Conservation (phyloP, 805 yeast species). For the Candida pseudofarinosa region DNA sequence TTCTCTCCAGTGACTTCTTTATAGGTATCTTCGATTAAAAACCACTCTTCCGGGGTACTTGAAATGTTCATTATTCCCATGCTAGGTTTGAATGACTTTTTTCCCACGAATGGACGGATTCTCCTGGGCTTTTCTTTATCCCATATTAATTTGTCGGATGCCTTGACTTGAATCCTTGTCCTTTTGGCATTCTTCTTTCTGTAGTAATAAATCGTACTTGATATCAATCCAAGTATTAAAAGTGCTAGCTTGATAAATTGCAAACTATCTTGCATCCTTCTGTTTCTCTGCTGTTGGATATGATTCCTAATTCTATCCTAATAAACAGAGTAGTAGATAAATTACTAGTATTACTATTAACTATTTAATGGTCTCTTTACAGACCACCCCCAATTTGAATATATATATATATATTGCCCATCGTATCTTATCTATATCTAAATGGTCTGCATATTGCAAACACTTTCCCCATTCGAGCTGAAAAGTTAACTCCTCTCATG, state of each 20-base stretch:
- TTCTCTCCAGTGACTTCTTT: constrained; percentile 39
- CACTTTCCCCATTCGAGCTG: not conserved
- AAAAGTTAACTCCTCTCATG: too few species aligned
- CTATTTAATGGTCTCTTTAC: too few species aligned
- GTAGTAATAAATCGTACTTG: not conserved
- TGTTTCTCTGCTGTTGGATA: too few species aligned
- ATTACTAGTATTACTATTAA: too few species aligned
- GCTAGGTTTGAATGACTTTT: constrained; percentile 30
- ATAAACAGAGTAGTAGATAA: too few species aligned
- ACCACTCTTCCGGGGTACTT: constrained; percentile 47
- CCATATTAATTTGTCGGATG: not conserved
- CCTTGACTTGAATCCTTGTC: not conserved
- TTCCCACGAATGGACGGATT: constrained; percentile 35
- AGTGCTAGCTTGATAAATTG: too few species aligned
- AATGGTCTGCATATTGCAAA: not conserved
- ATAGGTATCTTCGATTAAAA: constrained; percentile 61
- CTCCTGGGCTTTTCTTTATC: not conserved
- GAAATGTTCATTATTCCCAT: constrained; percentile 31
- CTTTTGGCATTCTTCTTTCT: not conserved
- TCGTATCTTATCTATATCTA: not conserved
- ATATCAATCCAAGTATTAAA: too few species aligned
- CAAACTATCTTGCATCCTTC: too few species aligned
- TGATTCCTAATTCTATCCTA: too few species aligned
- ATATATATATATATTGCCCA: too few species aligned
- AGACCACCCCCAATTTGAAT: too few species aligned